phyloP scores from a whole-genome alignment of 1,139 yeast genomes.

The Saccharomyces hybrid region DNA sequence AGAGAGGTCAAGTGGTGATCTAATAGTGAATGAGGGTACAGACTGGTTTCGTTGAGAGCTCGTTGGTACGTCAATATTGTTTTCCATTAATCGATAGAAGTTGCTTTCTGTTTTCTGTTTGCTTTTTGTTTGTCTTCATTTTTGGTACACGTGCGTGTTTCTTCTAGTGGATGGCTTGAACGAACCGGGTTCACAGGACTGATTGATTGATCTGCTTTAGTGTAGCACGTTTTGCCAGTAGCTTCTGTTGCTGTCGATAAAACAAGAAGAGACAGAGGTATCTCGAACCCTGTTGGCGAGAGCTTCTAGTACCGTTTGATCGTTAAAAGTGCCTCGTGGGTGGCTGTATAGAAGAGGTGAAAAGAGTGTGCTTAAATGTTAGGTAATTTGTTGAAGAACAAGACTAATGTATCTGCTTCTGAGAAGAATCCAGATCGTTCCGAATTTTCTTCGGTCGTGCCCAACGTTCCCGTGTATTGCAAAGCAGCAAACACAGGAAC shows the following conservation, averaged over 20 bases:
- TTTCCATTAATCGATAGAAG: background rate
- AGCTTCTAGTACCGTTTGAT: background rate
- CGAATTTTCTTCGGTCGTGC: background rate
- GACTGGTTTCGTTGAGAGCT: background rate
- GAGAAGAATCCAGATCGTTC: background rate
- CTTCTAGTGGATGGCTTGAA: background rate
- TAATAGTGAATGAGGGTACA: background rate
- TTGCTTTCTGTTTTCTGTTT: background rate
- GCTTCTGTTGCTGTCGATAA: background rate
- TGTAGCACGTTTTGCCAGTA: background rate
- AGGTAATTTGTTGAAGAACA: slow-evolving; percentile 5
- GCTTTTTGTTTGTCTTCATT: background rate
- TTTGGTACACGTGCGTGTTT: background rate
- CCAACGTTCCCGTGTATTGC: background rate
- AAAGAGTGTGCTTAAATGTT: slow-evolving; percentile 3
- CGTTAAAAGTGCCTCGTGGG: background rate
- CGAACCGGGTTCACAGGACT: background rate
- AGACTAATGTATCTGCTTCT: background rate
- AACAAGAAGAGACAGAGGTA: background rate
- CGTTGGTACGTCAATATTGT: background rate
- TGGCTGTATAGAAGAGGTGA: background rate
- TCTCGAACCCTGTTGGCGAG: background rate
- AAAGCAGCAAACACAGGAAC: slow-evolving; percentile 3
- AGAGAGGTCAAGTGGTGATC: background rate
- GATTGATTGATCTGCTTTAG: slow-evolving; percentile 1